Evolutionary conservation across 2,329 filamentous ascomycete species (phyloP).

Genomic region (Beauveria brongniartii): DNA sequence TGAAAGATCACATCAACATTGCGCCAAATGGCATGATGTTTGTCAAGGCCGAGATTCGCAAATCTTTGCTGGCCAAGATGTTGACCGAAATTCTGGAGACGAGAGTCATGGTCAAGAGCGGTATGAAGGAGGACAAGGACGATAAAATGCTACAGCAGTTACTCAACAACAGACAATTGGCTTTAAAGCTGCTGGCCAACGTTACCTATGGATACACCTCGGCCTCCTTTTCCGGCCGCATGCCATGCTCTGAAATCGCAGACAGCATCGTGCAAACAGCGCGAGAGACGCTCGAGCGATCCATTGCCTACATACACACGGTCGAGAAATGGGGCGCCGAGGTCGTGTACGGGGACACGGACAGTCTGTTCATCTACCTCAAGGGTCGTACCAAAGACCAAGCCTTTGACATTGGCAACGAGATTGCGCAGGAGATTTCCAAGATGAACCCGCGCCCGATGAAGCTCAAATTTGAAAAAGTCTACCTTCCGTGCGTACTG

Average conservation of each 20-base stretch:
- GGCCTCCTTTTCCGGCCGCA: constrained; percentile 89
- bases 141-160: constrained; percentile 79
- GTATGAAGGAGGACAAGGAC: constrained; percentile 89
- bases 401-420: constrained; percentile 86
- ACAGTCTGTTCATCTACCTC: constrained; percentile 86
- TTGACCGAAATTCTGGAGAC: constrained; percentile 92
- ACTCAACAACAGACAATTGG: constrained; percentile 87
- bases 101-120: constrained; percentile 92
- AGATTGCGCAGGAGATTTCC: constrained; percentile 83
- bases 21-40: constrained; percentile 97
- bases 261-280: constrained; percentile 97
- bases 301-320: constrained; percentile 87
- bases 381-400: constrained; percentile 80
- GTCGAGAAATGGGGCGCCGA: constrained; percentile 84
- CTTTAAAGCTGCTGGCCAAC: constrained; percentile 94
- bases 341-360: constrained; percentile 96
- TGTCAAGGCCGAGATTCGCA: constrained; percentile 73
- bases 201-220: constrained; percentile 98
- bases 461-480: constrained; percentile 97
- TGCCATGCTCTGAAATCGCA: constrained; percentile 96
- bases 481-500: constrained; percentile 90
- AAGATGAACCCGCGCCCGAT: constrained; percentile 83
- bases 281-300: constrained; percentile 86
- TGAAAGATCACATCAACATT: constrained; percentile 83
- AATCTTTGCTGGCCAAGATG: constrained; percentile 92